Evolutionary conservation across 2,329 filamentous ascomycete genomes (phyloP).

Genomic region (Ophiostoma triangulosporum): DNA sequence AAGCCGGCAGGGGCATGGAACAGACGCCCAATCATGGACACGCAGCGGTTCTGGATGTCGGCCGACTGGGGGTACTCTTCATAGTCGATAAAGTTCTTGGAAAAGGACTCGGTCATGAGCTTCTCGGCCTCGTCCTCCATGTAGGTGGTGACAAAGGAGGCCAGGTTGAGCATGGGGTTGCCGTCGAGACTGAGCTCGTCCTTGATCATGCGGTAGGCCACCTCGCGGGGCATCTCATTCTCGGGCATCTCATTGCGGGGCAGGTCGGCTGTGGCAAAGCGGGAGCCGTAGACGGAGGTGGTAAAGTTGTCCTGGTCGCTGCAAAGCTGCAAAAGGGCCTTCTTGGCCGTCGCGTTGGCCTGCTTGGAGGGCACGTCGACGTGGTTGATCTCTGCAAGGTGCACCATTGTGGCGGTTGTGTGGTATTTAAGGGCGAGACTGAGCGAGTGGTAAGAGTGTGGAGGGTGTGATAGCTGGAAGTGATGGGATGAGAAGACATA

Average conservation of each 20-base stretch:
- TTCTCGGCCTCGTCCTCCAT: constrained; percentile 82
- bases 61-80: constrained; percentile 72
- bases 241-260: constrained; percentile 71
- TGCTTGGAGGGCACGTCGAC: constrained; percentile 17
- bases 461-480: too few species aligned
- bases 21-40: constrained; percentile 78
- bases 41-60: constrained; percentile 83
- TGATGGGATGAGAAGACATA: not conserved
- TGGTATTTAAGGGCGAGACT: not conserved
- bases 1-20: constrained; percentile 60
- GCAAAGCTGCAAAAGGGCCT: constrained; percentile 33
- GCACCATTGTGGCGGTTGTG: constrained; percentile 31
- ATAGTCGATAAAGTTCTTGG: constrained; percentile 92
- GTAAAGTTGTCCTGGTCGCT: constrained; percentile 47
- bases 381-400: constrained; percentile 31
- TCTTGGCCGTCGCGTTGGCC: constrained; percentile 25
- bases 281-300: constrained; percentile 76
- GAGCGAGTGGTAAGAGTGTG: not conserved
- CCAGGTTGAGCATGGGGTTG: constrained; percentile 66
- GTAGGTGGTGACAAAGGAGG: constrained; percentile 2
- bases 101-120: constrained; percentile 83
- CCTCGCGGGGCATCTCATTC: constrained; percentile 73
- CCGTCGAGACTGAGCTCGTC: constrained; percentile 86
- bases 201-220: constrained; percentile 96
- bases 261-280: constrained; percentile 67